Evolutionary conservation across 495 filamentous ascomycete genomes (phyloP), one percentile per base, ranked within the genome.

Genomic region (Polyplosphaeria fusca): DNA sequence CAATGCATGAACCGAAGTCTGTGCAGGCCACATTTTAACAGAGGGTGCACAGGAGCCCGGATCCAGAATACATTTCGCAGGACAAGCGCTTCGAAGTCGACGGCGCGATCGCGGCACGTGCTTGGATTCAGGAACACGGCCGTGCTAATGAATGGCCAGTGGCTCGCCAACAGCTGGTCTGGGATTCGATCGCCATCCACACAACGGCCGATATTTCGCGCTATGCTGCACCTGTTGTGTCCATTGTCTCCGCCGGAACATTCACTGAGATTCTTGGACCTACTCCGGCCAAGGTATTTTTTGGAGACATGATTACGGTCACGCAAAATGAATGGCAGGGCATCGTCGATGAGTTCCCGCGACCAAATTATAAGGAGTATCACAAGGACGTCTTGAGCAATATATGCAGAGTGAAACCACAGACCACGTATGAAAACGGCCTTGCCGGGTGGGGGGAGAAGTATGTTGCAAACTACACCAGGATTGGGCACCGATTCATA

Each of bases 71-170:
- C 45, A 67, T 68, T 13, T 64, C 68, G 3, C n/a, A 35, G 5
- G 69, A 76, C 59, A 67, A 68, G 22, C 63, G 71, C 13, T 77
- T 76, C 60, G 75, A 77, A 61, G 72, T 77, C 12, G 74, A 76
- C 57, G 67, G 73, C 14, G 71, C 71, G 13, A 67, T 71, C 49
- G 67, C 67, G 5, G 67, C 75, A 18, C 62, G 65, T 2, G 54
- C 65, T 23, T 76, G 74, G 52, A 25, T 75, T 48, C 47, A 48
- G 9, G 20, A 56, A 26, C 65, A 71, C 43, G 55, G 60, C 5
- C 18, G 50, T 12, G 55, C 37, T 27, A 45, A 53, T 24, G 64
- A 61, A 44, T 76, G 71, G 71, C 65, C 71, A 55, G 60, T 61
- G 3, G 61, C 70, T 52, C 64, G 73, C 11, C 47, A 71, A 12